phyloP scores from a whole-genome alignment of 371 early-diverging fungal genomes.

The Rhizomucor pusillus region DNA sequence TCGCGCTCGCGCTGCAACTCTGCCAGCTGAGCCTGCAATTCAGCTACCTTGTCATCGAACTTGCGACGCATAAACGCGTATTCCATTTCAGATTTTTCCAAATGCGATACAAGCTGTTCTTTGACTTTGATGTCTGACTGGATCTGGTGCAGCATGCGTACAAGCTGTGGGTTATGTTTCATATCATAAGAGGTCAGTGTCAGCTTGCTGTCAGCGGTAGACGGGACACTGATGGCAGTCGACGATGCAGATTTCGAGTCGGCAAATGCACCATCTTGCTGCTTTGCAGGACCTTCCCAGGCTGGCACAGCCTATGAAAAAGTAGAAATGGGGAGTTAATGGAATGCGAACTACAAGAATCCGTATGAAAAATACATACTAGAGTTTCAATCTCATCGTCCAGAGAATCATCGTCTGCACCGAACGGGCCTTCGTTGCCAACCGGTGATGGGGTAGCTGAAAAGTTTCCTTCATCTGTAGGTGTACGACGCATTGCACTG shows the following conservation, averaged over 20 bases:
- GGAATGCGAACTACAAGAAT: neutral
- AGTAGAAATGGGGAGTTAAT: neutral
- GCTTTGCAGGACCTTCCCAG: constrained; percentile 30
- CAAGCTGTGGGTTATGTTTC: constrained; percentile 35
- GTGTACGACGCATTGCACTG: constrained; percentile 19
- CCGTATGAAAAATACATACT: constrained; percentile 2
- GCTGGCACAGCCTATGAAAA: constrained; percentile 28
- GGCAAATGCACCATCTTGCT: constrained; percentile 1
- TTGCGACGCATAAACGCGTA: constrained; percentile 59
- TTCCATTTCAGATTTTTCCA: constrained; percentile 58
- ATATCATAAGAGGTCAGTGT: constrained; percentile 2
- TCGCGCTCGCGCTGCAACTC: constrained; percentile 71
- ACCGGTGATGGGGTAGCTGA: constrained; percentile 35
- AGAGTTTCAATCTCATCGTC: constrained; percentile 35
- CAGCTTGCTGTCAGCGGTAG: constrained; percentile 11
- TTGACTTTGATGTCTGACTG: constrained; percentile 72
- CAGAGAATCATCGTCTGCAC: constrained; percentile 20
- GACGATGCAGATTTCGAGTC: neutral
- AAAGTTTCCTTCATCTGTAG: constrained; percentile 42
- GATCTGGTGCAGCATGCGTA: constrained; percentile 63
- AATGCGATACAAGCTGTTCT: constrained; percentile 52
- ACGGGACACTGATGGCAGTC: neutral
- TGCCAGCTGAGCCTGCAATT: constrained; percentile 55
- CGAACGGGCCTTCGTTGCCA: constrained; percentile 15
- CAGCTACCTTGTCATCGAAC: constrained; percentile 68